Base-by-base conservation (phyloP, 139 green algal species). In the Coccomyxa sp. region DNA sequence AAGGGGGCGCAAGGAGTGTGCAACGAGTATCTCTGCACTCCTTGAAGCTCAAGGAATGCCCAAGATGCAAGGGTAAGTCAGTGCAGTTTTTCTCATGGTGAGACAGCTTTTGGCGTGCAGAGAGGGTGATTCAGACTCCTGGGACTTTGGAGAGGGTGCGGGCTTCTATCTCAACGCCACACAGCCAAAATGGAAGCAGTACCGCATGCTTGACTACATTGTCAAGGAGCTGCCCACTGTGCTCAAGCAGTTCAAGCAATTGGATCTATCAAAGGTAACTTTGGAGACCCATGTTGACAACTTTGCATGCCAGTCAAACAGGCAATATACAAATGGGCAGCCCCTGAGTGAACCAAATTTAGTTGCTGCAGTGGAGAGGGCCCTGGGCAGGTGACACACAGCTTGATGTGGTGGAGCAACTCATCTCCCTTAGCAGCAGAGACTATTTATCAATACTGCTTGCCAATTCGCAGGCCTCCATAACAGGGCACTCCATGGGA, bases 141-240 rank as follows among this genome's bases (percentile, higher is more conserved):
- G 83, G 83, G 92, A 97, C 82, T 94, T 97, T 85, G 92, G 92
- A 10, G 82, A 87, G 0, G 90, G 87, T 0, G 91, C 92, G 1
- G 93, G 93, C 27, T 97, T 97, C 75, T 97, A 97, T 83, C 34
- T 97, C 9, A 90, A 97, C 78, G 93, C 94, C 12, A 97, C 89
- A 0, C 75, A 88, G 40, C 75, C 83, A 34, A 94, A 92, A 4
- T 83, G 92, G 93, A 87, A 87, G 80, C 79, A 93, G 39, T 99
- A 90, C 81, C 90, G 90, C 73, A 99, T 99, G 96, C 97, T 98
- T 76, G 91, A 95, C 71, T 98, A 96, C 81, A 85, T 98, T 18
- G 88, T 84, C 2, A 71, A 94, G 78, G 95, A 98, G 82, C 85
- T 97, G 33, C 90, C 89, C 14, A 38, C 55, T 24, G 39, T 90